These are phyloP conservation scores for Huiozyma sinensis DNA, from an alignment of 805 yeast genomes.

Conservation along the genomic window DNA sequence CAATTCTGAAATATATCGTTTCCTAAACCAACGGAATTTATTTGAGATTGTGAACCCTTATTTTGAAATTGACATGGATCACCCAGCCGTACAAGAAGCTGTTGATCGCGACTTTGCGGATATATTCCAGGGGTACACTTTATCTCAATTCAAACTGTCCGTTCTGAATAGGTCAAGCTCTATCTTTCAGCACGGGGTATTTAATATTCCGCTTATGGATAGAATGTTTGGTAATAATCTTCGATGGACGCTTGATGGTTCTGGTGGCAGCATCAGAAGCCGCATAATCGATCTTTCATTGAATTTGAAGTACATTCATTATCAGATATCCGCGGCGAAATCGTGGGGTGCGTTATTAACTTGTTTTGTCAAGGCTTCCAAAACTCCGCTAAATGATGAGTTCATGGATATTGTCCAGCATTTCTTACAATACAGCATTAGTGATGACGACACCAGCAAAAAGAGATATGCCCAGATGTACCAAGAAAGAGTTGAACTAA, in stretches of 20 bases:
- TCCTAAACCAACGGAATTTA: constrained; percentile 33
- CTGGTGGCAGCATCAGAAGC: constrained; percentile 31
- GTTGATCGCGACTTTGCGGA: constrained; percentile 36
- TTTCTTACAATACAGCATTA: constrained; percentile 36
- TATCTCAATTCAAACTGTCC: constrained; percentile 44
- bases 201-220: constrained; percentile 55
- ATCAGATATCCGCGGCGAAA: constrained; percentile 61
- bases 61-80: constrained; percentile 37
- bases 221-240: constrained; percentile 37
- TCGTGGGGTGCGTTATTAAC: constrained; percentile 72
- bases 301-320: constrained; percentile 49
- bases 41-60: constrained; percentile 25
- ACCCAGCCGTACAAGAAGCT: constrained; percentile 36
- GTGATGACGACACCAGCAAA: constrained; percentile 39
- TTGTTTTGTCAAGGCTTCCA: constrained; percentile 42
- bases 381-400: constrained; percentile 23
- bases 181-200: constrained; percentile 44
- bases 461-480: constrained; percentile 40
- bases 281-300: constrained; percentile 49
- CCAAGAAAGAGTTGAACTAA: constrained; percentile 59
- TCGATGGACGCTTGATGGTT: constrained; percentile 32
- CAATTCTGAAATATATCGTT: constrained; percentile 33
- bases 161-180: constrained; percentile 35
- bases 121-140: constrained; percentile 36
- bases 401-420: constrained; percentile 34